Evolutionary conservation across 2,329 filamentous ascomycete species (phyloP).

Genomic region (Corinectria fuckeliana): DNA sequence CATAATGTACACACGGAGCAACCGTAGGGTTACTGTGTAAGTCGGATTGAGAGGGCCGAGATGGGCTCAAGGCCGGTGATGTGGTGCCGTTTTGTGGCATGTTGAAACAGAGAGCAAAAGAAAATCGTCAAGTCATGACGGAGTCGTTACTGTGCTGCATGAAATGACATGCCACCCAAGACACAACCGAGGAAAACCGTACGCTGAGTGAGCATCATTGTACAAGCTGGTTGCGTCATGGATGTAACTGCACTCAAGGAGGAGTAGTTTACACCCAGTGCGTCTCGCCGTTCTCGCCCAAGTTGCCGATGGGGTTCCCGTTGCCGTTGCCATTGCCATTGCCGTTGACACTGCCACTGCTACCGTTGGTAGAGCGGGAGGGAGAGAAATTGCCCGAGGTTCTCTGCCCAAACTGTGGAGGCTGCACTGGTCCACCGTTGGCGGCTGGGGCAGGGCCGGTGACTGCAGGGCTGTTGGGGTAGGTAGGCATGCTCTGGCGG

Average conservation of each 20-base stretch:
- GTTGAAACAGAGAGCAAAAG: slow-evolving; percentile 45
- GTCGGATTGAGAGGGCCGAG: slow-evolving; percentile 29
- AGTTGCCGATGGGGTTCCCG: slow-evolving; percentile 17
- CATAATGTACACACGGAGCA: slow-evolving; percentile 47
- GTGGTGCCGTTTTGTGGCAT: slow-evolving; percentile 34
- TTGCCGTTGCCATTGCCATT: slow-evolving; percentile 26
- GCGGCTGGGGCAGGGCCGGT: slow-evolving; percentile 39
- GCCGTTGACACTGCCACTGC: slow-evolving; percentile 27
- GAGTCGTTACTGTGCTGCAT: slow-evolving; percentile 46
- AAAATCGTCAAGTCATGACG: slow-evolving; percentile 51
- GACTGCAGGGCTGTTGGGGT: slow-evolving; percentile 43
- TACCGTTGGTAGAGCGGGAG: slow-evolving; percentile 32
- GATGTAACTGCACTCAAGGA: slow-evolving; percentile 30
- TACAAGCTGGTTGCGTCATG: slow-evolving; percentile 42
- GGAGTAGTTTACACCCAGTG: slow-evolving; percentile 48
- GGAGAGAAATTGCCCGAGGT: slow-evolving; percentile 36
- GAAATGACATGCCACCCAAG: slow-evolving; percentile 35
- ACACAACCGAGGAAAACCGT: slow-evolving; percentile 32
- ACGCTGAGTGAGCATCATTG: slow-evolving; percentile 37
- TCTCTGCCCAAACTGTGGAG: slow-evolving; percentile 40
- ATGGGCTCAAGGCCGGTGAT: slow-evolving; percentile 34
- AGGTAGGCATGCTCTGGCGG: slow-evolving; percentile 45
- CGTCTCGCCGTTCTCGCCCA: slow-evolving; percentile 42
- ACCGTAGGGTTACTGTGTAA: slow-evolving; percentile 37
- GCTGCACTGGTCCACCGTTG: slow-evolving; percentile 36